Base-by-base conservation (phyloP, 768 basidiomycete species). In the Gymnopilus dilepis region DNA sequence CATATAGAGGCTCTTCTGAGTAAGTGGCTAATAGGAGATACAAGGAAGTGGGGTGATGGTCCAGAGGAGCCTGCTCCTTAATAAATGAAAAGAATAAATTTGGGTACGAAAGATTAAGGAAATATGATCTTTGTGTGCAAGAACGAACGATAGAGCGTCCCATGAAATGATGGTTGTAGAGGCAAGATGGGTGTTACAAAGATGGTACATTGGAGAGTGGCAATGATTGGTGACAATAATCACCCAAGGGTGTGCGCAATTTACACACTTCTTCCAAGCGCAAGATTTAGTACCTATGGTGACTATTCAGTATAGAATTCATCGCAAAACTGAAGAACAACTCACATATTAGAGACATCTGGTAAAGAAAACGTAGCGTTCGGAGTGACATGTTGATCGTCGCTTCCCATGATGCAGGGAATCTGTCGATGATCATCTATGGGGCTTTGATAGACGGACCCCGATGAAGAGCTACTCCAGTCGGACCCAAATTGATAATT, bases 281-380 rank as follows among this genome's bases (percentile, higher is more conserved):
- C n/a, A 52, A 51, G 58, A 47, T 47, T 42, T 60, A 59, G 28
- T 53, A 48, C 53, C 52, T 54, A 12, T 24, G 13, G 33, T 24
- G 21, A 17, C n/a, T 31, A 54, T 17, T 33, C 22, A 24, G 30
- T 13, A 21, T 30, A 34, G 13, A 17, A 19, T 53, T 56, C 12
- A 31, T 19, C 19, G 22, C 2, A 19, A 19, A 22, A 22, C 48
- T 38, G 28, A 50, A 8, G 41, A 61, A 28, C 6, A 48, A 67
- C 67, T 67, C 59, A 73, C 70, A 61, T 71, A 71, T 58, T 63
- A 17, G 64, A 43, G 48, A 61, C 58, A 55, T 69, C 65, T 19
- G 45, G 53, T 52, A 60, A 40, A 38, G 65, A 42, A 45, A 65
- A 64, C 51, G 59, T 62, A 21, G 65, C 42, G 28, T 60, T 45